Percentiles rank a stretch among this genome's conserved stretches.
Conservation (phyloP, 2,329 filamentous ascomycete species). For the Dactylellina haptotyla region DNA sequence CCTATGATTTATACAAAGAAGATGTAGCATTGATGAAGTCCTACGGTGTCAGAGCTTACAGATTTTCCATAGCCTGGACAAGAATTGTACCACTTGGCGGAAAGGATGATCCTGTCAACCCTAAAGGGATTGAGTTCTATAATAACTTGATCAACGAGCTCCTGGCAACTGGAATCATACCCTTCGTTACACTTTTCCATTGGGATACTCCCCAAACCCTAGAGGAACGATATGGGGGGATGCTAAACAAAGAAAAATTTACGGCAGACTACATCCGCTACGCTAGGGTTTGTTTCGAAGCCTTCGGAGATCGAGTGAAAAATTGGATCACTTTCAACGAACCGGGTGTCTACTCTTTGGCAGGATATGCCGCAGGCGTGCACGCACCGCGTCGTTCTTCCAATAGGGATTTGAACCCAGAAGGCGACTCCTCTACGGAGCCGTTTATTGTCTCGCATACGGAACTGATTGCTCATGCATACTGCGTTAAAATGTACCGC, state of each 20-base stretch:
- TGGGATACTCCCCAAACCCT: conserved; percentile 72
- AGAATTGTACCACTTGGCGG: conserved; percentile 73
- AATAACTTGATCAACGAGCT: conserved; percentile 71
- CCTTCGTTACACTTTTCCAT: conserved; percentile 72
- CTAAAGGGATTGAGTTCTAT: conserved; percentile 71
- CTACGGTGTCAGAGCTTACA: conserved; percentile 70
- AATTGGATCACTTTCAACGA: conserved; percentile 67
- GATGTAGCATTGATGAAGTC: conserved; percentile 71
- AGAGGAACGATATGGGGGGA: conserved; percentile 70
- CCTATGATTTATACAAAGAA: conserved; percentile 64
- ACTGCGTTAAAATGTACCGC: conserved; percentile 62
- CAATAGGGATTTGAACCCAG: conserved; percentile 59
- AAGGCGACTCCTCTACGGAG: conserved; percentile 60
- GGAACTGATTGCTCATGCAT: conserved; percentile 61
- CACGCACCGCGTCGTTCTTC: conserved; percentile 60
- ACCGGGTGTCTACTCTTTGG: conserved; percentile 60
- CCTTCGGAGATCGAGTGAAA: conserved; percentile 70
- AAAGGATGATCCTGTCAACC: conserved; percentile 71
- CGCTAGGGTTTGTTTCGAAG: conserved; percentile 69
- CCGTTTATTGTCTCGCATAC: conserved; percentile 63
- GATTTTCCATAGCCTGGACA: conserved; percentile 73
- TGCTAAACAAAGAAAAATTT: conserved; percentile 72
- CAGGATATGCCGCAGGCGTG: conserved; percentile 61
- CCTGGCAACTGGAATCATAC: conserved; percentile 68
- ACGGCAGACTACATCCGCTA: conserved; percentile 71